phyloP scores from a whole-genome alignment of 2,329 filamentous ascomycete species.

The Lachnum nothofagi region DNA sequence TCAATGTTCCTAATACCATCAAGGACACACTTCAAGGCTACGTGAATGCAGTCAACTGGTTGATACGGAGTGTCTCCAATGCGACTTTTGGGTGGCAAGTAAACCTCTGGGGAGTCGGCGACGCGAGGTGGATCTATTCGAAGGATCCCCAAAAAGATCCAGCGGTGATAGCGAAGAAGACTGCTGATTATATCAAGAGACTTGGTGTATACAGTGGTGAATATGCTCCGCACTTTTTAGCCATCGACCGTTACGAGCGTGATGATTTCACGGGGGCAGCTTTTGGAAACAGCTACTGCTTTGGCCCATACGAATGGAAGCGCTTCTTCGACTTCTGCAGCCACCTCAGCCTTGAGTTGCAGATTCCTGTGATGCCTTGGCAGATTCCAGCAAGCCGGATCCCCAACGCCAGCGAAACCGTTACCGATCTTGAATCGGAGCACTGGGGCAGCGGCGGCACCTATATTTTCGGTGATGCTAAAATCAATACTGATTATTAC shows the following conservation, averaged over 20 bases:
- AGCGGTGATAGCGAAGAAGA: not conserved
- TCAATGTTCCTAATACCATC: not conserved
- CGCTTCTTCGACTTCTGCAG: not conserved
- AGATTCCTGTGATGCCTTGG: not conserved
- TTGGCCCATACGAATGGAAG: not conserved
- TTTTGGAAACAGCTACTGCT: not conserved
- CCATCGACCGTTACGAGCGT: not conserved
- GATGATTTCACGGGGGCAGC: not conserved
- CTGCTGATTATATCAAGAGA: not conserved
- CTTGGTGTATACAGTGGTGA: not conserved
- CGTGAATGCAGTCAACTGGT: not conserved
- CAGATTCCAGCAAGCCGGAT: not conserved
- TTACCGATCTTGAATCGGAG: not conserved
- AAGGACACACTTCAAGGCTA: not conserved
- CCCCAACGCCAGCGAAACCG: not conserved
- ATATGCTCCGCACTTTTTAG: not conserved
- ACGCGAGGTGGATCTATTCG: not conserved
- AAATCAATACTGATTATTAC: not conserved
- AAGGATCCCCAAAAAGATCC: not conserved
- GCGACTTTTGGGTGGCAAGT: not conserved
- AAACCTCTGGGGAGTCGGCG: not conserved
- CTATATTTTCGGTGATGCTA: not conserved
- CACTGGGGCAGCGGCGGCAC: not conserved
- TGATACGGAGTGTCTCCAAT: not conserved
- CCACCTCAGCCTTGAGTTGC: not conserved